Evolutionary conservation across 495 filamentous ascomycete species (phyloP).

Genomic region (Apodospora peruviana): DNA sequence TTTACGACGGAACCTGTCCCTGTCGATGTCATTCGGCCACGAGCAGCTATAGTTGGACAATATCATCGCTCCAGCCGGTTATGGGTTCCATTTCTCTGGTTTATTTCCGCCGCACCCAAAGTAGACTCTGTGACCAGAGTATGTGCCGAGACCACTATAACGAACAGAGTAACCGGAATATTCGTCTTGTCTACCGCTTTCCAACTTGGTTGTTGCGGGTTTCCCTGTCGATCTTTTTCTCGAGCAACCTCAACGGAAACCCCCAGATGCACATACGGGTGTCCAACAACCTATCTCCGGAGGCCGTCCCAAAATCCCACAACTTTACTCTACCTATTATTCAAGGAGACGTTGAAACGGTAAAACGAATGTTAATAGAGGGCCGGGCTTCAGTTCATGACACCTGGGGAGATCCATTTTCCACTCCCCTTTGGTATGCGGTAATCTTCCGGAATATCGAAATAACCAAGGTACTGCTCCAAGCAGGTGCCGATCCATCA

Average conservation of each 20-base stretch:
- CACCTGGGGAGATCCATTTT: background rate
- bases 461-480: background rate
- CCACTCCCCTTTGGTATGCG: background rate
- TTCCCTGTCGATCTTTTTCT: slow-evolving; percentile 3
- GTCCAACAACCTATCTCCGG: background rate
- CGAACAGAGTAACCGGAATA: background rate
- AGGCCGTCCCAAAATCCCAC: background rate
- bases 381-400: slow-evolving; percentile 4
- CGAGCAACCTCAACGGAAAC: slow-evolving; percentile 7
- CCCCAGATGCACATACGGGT: slow-evolving; percentile 7
- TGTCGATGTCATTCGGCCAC: slow-evolving; percentile 1
- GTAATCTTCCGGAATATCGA: background rate
- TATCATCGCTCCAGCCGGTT: background rate
- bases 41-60: background rate
- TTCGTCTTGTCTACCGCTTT: background rate
- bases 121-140: background rate
- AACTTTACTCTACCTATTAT: background rate
- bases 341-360: background rate
- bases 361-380: background rate
- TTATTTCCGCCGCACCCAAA: background rate
- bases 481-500: slow-evolving; percentile 7
- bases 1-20: background rate
- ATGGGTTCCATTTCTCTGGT: background rate
- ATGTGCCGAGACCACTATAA: background rate
- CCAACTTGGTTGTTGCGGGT: slow-evolving; percentile 3